Evolutionary conservation across 2,329 filamentous ascomycete species (phyloP), one percentile per base, ranked within the genome.

Genomic region (Phialophora verrucosa): DNA sequence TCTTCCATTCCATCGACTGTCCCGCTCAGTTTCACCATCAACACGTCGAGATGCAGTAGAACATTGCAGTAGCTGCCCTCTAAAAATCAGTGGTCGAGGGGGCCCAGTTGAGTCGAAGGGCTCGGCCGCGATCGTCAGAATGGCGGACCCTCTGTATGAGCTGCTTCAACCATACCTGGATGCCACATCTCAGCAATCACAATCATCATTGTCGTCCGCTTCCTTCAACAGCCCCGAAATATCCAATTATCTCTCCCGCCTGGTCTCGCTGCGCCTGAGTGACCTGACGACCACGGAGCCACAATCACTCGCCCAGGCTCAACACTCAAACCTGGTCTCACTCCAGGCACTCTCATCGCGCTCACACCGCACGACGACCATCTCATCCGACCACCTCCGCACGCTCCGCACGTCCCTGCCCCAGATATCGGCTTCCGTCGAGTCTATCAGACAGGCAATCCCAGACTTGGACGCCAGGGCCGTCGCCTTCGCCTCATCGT

Each of bases 341-440:
- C 85, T 98, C 1, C 95, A 99, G 76, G 87, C 88, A 0, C 87
- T 98, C 58, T 94, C 93, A 7, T 96, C 96, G 73, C 91, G 91
- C 72, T 97, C 93, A 0, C 90, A 97, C 78, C 91, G 90, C 75
- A 85, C 89, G 20, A 89, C 98, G 70, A 93, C 97, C 72, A 84
- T 89, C 61, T 95, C 94, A 3, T 89, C 91, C 25, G 86, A 88
- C 72, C 89, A 91, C 73, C 88, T 98, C 73, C 85, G 87, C n/a
- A 88, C 88, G 10, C 84, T 98, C 7, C 83, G 84, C 58, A 83
- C 84, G n/a, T 86, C 89, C 0, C 82, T 99, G n/a, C 91, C 92
- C 0, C 78, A 82, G 14, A 81, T 98, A 53, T 87, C 86, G 44
- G 82, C 84, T 57, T 85, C 90, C 74, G 87, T 90, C 3, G 82